phyloP scores from a whole-genome alignment of 2,329 filamentous ascomycete species.

The Pseudogymnoascus verrucosus region DNA sequence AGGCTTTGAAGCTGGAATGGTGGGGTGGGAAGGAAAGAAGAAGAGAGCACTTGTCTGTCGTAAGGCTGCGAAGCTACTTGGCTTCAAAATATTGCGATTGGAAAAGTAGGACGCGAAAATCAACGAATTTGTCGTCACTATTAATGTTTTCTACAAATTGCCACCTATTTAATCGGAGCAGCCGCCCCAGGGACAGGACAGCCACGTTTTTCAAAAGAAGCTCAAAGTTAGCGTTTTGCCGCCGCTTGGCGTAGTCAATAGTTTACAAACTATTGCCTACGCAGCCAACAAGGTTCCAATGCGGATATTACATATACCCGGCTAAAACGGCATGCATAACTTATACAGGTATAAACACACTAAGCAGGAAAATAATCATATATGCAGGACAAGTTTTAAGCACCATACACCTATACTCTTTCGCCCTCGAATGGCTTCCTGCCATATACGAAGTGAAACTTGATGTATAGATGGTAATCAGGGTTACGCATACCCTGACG shows the following conservation, averaged over 20 bases:
- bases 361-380: neutral
- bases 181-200: neutral
- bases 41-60: too few relatives aligned
- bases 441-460: conserved; percentile 18
- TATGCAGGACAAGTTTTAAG: neutral
- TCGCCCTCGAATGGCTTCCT: conserved; percentile 18
- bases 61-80: too few relatives aligned
- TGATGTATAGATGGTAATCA: conserved; percentile 14
- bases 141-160: neutral
- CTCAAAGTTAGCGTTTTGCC: neutral
- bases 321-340: neutral
- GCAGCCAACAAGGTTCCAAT: neutral
- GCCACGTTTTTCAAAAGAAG: neutral
- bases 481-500: conserved; percentile 14
- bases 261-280: too few relatives aligned
- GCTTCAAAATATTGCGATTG: too few relatives aligned
- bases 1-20: too few relatives aligned
- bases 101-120: too few relatives aligned
- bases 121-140: neutral
- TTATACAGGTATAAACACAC: neutral
- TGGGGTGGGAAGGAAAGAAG: too few relatives aligned
- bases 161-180: neutral
- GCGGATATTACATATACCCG: neutral
- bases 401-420: neutral
- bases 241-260: neutral